These are phyloP conservation scores for Neofusicoccum sp. DNA, from an alignment of 2,329 filamentous ascomycete species.

Conservation along the genomic window DNA sequence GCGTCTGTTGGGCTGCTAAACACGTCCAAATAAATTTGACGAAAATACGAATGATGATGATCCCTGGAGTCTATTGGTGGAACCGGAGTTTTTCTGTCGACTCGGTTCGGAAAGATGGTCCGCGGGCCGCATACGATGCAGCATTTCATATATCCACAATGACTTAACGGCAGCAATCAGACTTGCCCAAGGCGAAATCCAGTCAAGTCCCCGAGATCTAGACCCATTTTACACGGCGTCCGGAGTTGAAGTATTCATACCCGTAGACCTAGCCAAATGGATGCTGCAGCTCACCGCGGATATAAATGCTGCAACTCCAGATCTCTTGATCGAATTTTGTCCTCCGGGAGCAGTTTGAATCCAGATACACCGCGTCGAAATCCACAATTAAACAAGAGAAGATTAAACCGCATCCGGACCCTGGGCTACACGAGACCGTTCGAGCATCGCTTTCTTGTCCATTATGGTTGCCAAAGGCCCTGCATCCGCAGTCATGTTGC, in stretches of 20 bases:
- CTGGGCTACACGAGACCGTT: neutral
- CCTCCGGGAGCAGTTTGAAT: neutral
- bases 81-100: neutral
- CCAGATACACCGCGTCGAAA: neutral
- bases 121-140: neutral
- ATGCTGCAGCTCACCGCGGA: no score
- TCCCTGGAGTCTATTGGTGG: conserved; percentile 1
- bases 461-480: neutral
- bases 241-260: no score
- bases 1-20: conserved; percentile 37
- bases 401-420: neutral
- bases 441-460: neutral
- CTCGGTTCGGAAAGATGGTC: conserved; percentile 2
- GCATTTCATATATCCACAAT: conserved; percentile 2
- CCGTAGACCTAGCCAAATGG: no score
- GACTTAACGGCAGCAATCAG: conserved; percentile 11
- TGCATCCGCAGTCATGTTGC: neutral
- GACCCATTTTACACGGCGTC: no score
- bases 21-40: neutral
- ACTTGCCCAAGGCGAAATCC: no score
- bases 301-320: no score
- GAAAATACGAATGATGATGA: neutral
- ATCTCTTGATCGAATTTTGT: no score
- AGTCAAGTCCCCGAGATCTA: no score
- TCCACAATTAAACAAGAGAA: neutral